phyloP scores from a whole-genome alignment of 495 filamentous ascomycete genomes.

The Penicillium lividum region DNA sequence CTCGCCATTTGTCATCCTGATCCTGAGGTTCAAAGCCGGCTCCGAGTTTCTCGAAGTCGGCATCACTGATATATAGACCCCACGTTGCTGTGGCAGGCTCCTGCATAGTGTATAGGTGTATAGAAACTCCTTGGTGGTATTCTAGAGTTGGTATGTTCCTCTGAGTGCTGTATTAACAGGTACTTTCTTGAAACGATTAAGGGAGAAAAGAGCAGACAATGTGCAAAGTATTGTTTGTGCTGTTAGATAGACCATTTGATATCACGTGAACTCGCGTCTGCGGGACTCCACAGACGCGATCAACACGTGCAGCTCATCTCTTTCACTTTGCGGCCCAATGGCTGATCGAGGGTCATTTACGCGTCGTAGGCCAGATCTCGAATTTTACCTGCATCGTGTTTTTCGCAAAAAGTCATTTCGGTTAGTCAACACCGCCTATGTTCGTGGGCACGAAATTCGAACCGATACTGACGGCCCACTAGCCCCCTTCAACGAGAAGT shows the following conservation, averaged over 20 bases:
- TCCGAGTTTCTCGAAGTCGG: too few species aligned
- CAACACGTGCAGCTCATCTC: background rate
- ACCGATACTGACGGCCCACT: conserved; percentile 20
- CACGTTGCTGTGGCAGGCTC: too few species aligned
- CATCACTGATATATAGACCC: too few species aligned
- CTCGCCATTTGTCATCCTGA: too few species aligned
- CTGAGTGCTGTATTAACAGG: too few species aligned
- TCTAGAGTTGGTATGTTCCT: too few species aligned
- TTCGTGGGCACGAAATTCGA: background rate
- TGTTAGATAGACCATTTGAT: background rate
- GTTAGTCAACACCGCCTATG: conserved; percentile 38
- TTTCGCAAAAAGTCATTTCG: conserved; percentile 77
- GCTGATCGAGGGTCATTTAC: conserved; percentile 16
- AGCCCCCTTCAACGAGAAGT: conserved; percentile 88
- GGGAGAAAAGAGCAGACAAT: background rate
- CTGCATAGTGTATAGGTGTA: too few species aligned
- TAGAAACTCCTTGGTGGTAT: too few species aligned
- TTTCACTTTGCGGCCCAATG: conserved; percentile 32
- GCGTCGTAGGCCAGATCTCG: conserved; percentile 62
- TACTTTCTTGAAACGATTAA: too few species aligned
- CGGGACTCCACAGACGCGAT: background rate
- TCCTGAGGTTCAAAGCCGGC: too few species aligned
- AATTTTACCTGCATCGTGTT: conserved; percentile 80
- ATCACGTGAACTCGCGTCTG: conserved; percentile 2
- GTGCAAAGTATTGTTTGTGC: background rate